Evolutionary conservation across 2,329 filamentous ascomycete species (phyloP).

Genomic region (Colletotrichum somersetense): DNA sequence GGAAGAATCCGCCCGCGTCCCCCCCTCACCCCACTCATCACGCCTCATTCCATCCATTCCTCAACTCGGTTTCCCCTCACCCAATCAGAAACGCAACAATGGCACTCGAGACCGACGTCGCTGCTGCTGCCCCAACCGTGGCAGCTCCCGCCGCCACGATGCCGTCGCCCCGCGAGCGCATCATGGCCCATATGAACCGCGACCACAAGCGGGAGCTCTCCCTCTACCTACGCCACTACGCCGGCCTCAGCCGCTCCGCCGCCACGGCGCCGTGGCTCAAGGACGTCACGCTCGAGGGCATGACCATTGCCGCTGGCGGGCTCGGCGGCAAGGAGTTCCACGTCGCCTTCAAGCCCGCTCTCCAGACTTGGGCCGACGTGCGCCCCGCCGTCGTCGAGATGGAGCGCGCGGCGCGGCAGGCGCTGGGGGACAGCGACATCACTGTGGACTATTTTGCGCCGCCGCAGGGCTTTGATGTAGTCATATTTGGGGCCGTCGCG

Average conservation of each 20-base stretch:
- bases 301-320: constrained; percentile 68
- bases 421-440: constrained; percentile 69
- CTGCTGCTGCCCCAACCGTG: constrained; percentile 2
- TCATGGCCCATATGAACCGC: constrained; percentile 86
- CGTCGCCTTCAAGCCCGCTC: constrained; percentile 77
- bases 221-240: constrained; percentile 83
- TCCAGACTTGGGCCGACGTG: constrained; percentile 76
- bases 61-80: neutral
- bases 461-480: constrained; percentile 60
- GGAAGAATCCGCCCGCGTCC: neutral
- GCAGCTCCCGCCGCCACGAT: constrained; percentile 13
- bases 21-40: neutral
- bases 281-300: constrained; percentile 72
- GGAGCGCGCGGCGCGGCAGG: constrained; percentile 66
- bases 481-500: constrained; percentile 67
- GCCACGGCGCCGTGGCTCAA: constrained; percentile 71
- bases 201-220: constrained; percentile 82
- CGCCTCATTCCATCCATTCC: neutral
- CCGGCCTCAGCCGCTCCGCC: constrained; percentile 65
- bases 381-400: constrained; percentile 80
- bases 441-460: constrained; percentile 56
- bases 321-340: constrained; percentile 58
- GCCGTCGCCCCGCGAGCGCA: constrained; percentile 49
- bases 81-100: constrained; percentile 12
- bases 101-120: constrained; percentile 17